Conservation (phyloP, 2,329 filamentous ascomycete species). For the Ophioceras dolichostomum region DNA sequence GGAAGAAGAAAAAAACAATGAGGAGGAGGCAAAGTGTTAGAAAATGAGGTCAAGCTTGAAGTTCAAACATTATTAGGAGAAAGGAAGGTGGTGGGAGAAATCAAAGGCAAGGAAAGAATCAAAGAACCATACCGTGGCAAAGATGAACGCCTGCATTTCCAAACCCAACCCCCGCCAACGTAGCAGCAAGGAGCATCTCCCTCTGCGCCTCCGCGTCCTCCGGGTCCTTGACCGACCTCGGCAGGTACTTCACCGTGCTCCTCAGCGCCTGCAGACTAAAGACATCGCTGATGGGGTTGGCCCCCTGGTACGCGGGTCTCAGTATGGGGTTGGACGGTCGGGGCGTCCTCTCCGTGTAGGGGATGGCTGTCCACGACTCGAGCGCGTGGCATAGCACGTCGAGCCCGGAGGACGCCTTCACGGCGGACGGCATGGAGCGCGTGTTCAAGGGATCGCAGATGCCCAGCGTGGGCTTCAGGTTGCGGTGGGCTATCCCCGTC, state of each 20-base stretch:
- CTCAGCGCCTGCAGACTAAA: constrained; percentile 82
- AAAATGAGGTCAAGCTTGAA: too few relatives aligned
- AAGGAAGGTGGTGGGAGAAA: background rate
- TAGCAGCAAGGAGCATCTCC: constrained; percentile 91
- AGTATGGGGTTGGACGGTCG: constrained; percentile 81
- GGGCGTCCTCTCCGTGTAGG: constrained; percentile 75
- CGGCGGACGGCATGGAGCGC: constrained; percentile 86
- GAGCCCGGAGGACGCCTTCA: constrained; percentile 82
- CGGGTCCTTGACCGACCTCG: constrained; percentile 73
- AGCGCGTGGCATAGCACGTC: constrained; percentile 93
- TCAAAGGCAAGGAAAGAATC: background rate
- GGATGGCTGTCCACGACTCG: constrained; percentile 96
- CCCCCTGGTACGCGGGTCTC: constrained; percentile 88
- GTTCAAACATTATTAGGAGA: too few relatives aligned
- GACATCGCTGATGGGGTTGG: constrained; percentile 95
- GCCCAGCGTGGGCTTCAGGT: constrained; percentile 87
- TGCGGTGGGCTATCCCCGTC: constrained; percentile 90
- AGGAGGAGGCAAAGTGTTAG: background rate
- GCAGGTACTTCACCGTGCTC: constrained; percentile 83
- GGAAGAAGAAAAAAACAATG: background rate
- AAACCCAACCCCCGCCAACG: constrained; percentile 89
- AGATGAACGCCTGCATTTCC: constrained; percentile 93
- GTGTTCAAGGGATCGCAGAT: constrained; percentile 85
- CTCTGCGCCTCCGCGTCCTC: constrained; percentile 88
- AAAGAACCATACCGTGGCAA: constrained; percentile 37